Evolutionary conservation across 2,329 filamentous ascomycete genomes (phyloP).

Genomic region (Alternaria dauci): DNA sequence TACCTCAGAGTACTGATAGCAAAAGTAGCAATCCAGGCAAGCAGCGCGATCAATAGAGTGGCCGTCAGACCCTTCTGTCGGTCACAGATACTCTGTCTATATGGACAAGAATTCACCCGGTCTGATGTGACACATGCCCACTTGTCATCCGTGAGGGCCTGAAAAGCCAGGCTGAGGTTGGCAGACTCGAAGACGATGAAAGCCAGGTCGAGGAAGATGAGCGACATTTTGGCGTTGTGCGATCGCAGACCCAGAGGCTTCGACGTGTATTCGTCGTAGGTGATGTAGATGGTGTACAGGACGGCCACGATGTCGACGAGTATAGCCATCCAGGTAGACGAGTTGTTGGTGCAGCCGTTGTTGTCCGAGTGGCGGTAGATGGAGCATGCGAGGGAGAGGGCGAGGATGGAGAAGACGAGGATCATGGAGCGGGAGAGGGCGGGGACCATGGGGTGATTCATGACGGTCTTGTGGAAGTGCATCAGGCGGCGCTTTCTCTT

Average conservation of each 20-base stretch:
- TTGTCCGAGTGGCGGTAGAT: constrained; percentile 67
- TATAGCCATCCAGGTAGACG: constrained; percentile 85
- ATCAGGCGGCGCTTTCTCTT: constrained; percentile 64
- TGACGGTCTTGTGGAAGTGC: constrained; percentile 71
- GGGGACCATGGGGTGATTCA: constrained; percentile 86
- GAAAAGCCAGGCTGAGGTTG: constrained; percentile 89
- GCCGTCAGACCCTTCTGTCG: constrained; percentile 76
- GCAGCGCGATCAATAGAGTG: constrained; percentile 79
- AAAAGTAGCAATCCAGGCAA: constrained; percentile 93
- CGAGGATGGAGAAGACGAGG: constrained; percentile 81
- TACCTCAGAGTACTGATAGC: constrained; percentile 70
- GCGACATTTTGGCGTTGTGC: constrained; percentile 82
- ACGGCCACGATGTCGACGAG: constrained; percentile 88
- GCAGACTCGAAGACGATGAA: constrained; percentile 98
- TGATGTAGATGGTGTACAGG: constrained; percentile 91
- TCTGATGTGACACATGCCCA: constrained; percentile 57
- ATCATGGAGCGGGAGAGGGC: constrained; percentile 83
- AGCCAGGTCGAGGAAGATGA: constrained; percentile 90
- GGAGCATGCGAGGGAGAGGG: constrained; percentile 77
- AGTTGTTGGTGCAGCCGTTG: constrained; percentile 53
- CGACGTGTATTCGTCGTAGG: constrained; percentile 94
- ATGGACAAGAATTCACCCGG: constrained; percentile 28
- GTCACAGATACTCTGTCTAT: constrained; percentile 61
- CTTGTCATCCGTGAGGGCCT: constrained; percentile 72
- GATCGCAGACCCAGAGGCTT: constrained; percentile 89